Evolutionary conservation across 2,329 filamentous ascomycete species (phyloP), one percentile per base, ranked within the genome.

Genomic region (Aspergillus fijiensis): DNA sequence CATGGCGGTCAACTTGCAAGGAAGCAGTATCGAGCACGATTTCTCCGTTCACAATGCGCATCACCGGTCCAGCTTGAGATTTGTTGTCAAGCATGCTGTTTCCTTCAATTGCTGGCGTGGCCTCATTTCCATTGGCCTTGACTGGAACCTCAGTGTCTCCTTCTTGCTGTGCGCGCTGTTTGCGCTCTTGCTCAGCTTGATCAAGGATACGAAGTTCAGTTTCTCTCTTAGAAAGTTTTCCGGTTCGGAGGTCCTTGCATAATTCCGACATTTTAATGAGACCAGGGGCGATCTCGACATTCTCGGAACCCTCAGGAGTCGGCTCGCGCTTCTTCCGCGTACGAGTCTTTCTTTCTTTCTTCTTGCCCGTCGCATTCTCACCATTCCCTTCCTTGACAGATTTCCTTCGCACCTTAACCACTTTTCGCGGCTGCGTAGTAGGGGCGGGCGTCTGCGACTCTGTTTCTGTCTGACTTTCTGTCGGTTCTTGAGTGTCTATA

Each of bases 181-280:
- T 80, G 58, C 70, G 70, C 60, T 77, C 79, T 33, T 83, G 79
- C 59, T 85, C 84, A 2, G 76, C 80, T 77, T 82, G 80, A 64
- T 88, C 82, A 58, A 87, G 81, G 57, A 79, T 79, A 9, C 82
- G 81, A 74, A 89, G 79, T 63, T 83, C 80, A 56, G 78, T 81
- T 65, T 87, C 86, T 5, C 81, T 79, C 60, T 81, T 79, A 0
- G 86, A 88, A 45, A 81, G 80, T 63, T 81, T 84, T 50, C 86
- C 86, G 0, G 79, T 79, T n/a, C 78, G 75, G 39, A 79, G 72
- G 64, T 84, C 83, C 55, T 78, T 81, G 64, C 81, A 84, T 2
- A 88, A 72, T 50, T 85, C 82, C 33, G 78, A 81, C 85, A 89
- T 88, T 55, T 81, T 85, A 3, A 84, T 77, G 21, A 77, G 74